phyloP scores from a whole-genome alignment of 176 grass and related monocot species.

The Oropetium thomaeum region DNA sequence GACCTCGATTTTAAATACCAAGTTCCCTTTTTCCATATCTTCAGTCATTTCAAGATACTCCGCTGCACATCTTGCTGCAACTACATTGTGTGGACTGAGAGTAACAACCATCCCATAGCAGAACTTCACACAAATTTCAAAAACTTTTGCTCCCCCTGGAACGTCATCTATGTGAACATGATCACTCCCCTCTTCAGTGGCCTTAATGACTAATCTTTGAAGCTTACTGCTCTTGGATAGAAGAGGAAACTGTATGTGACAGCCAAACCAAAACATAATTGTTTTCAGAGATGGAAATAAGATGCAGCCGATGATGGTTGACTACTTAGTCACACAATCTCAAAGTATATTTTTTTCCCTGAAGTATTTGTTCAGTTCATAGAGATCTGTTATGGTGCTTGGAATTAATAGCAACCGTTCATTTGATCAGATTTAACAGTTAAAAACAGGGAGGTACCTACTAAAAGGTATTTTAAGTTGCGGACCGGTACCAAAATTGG shows the following conservation, averaged over 20 bases:
- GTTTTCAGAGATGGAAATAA: neutral
- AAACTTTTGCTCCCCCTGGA: slow-evolving; percentile 74
- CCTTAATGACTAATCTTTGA: slow-evolving; percentile 65
- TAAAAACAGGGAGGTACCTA: too few species aligned
- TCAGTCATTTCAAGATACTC: slow-evolving; percentile 95
- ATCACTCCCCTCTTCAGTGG: slow-evolving; percentile 53
- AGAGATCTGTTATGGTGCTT: too few species aligned
- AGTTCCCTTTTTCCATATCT: slow-evolving; percentile 88
- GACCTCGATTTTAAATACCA: slow-evolving; percentile 97
- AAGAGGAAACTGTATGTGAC: slow-evolving; percentile 78
- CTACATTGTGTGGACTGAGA: slow-evolving; percentile 84
- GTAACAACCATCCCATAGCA: slow-evolving; percentile 98
- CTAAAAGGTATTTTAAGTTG: too few species aligned
- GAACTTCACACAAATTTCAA: slow-evolving; percentile 95
- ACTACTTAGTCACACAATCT: neutral
- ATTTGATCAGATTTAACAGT: too few species aligned
- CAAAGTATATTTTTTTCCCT: neutral
- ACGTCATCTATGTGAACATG: slow-evolving; percentile 64
- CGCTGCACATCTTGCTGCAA: slow-evolving; percentile 76
- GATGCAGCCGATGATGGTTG: neutral
- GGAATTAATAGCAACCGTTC: too few species aligned
- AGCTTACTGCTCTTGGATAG: slow-evolving; percentile 86
- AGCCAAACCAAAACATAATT: slow-evolving; percentile 16
- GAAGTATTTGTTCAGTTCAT: slow-evolving; percentile 1
- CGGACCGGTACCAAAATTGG: too few species aligned